Evolutionary conservation across 148 eudicot genomes (phyloP).

Genomic region (Rhododendron ovatum): DNA sequence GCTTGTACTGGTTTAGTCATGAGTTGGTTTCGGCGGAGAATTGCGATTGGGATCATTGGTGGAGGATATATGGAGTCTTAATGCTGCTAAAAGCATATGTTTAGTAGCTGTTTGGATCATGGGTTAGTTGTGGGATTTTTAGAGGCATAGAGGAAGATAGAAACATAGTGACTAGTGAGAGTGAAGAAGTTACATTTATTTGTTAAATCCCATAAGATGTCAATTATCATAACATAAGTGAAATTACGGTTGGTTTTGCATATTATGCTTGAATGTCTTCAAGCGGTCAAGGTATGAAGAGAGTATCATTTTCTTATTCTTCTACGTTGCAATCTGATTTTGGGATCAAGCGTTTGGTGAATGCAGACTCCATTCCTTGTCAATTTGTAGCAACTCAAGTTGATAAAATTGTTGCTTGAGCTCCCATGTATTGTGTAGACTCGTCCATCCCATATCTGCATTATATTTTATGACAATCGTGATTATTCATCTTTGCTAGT

Average conservation of each 20-base stretch:
- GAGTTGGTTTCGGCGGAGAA: neutral
- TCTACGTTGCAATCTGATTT: neutral
- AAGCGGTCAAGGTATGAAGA: neutral
- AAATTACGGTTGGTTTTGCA: neutral
- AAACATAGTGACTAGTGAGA: neutral
- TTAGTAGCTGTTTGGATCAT: neutral
- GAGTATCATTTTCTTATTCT: neutral
- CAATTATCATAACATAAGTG: neutral
- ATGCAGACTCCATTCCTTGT: neutral
- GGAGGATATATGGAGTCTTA: neutral
- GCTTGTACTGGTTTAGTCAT: neutral
- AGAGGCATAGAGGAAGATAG: neutral
- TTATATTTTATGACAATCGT: neutral
- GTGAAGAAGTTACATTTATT: neutral
- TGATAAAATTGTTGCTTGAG: neutral
- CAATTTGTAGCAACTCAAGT: neutral
- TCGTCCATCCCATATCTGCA: neutral
- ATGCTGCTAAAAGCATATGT: neutral
- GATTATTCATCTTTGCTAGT: neutral
- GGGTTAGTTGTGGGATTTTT: neutral
- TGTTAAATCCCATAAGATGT: neutral
- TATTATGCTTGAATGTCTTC: neutral
- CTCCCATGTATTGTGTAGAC: neutral
- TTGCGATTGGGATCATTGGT: neutral
- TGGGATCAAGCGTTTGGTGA: neutral